phyloP scores from a whole-genome alignment of 352 stramenopile species.

The Pythium aquatile region DNA sequence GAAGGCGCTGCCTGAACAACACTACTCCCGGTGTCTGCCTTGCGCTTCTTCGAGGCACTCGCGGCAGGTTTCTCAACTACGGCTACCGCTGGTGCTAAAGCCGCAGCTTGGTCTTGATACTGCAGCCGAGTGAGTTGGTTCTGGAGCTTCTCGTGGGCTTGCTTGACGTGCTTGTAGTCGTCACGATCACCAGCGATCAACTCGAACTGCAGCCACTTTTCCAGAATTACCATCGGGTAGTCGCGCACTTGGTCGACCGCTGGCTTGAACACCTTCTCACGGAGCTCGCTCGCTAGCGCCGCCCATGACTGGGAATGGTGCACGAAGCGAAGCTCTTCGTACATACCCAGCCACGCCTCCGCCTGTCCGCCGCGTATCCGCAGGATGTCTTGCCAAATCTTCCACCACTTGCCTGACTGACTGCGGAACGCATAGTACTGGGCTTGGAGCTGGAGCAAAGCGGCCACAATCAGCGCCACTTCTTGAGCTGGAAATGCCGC shows the following conservation, averaged over 20 bases:
- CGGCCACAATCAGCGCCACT: constrained; percentile 24
- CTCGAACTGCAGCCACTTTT: constrained; percentile 31
- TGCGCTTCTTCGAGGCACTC: constrained; percentile 19
- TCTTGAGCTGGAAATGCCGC: constrained; percentile 36
- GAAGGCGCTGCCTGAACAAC: background rate
- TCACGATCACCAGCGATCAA: constrained; percentile 14
- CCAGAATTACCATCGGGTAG: constrained; percentile 23
- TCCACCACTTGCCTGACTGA: constrained; percentile 20
- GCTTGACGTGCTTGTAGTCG: constrained; percentile 2
- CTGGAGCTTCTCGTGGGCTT: constrained; percentile 11
- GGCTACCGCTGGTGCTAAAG: background rate
- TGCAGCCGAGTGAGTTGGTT: constrained; percentile 4
- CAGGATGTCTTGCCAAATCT: constrained; percentile 38
- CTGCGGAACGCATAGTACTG: constrained; percentile 37
- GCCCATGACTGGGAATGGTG: constrained; percentile 2
- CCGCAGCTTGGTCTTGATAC: background rate
- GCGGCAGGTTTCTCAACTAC: background rate
- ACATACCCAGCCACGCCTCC: constrained; percentile 46
- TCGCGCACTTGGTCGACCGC: constrained; percentile 23
- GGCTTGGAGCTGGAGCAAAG: constrained; percentile 46
- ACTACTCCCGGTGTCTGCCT: constrained; percentile 2
- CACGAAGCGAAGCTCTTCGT: constrained; percentile 35
- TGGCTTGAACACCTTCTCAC: constrained; percentile 36
- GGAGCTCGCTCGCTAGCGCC: constrained; percentile 28
- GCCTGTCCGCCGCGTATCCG: constrained; percentile 27